These are phyloP conservation scores for Chlorella ohadii DNA, from an alignment of 139 green algal genomes.

Conservation along the genomic window DNA sequence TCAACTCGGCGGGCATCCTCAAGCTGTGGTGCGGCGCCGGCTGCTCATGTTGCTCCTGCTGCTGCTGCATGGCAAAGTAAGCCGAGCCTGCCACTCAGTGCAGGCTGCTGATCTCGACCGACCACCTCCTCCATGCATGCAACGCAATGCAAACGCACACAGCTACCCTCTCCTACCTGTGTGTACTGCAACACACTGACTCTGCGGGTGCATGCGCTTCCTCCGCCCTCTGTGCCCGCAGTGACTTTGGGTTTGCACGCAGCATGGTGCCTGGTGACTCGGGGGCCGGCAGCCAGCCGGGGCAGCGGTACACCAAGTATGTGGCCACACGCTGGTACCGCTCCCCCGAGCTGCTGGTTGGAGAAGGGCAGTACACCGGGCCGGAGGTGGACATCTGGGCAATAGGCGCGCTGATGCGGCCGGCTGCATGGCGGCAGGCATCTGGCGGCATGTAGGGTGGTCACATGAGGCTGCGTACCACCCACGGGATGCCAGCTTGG, in stretches of 20 bases:
- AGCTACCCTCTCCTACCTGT: too few species aligned
- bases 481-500: too few species aligned
- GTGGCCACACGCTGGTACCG: slow-evolving; percentile 96
- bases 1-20: slow-evolving; percentile 72
- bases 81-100: too few species aligned
- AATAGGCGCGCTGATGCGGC: slow-evolving; percentile 63
- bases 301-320: slow-evolving; percentile 84
- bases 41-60: too few species aligned
- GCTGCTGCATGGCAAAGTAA: too few species aligned
- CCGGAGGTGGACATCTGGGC: slow-evolving; percentile 91
- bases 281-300: not conserved
- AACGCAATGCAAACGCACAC: too few species aligned
- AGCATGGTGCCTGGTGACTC: slow-evolving; percentile 46
- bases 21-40: slow-evolving; percentile 87
- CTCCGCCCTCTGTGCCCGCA: not conserved
- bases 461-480: too few species aligned
- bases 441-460: too few species aligned
- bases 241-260: slow-evolving; percentile 94
- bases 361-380: slow-evolving; percentile 76
- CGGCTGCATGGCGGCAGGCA: too few species aligned
- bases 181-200: too few species aligned
- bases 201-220: too few species aligned
- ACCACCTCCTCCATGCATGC: not conserved
- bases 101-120: too few species aligned
- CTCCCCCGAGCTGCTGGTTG: slow-evolving; percentile 90